Evolutionary conservation across 768 basidiomycete genomes (phyloP).

Genomic region (Amanita rubescens): DNA sequence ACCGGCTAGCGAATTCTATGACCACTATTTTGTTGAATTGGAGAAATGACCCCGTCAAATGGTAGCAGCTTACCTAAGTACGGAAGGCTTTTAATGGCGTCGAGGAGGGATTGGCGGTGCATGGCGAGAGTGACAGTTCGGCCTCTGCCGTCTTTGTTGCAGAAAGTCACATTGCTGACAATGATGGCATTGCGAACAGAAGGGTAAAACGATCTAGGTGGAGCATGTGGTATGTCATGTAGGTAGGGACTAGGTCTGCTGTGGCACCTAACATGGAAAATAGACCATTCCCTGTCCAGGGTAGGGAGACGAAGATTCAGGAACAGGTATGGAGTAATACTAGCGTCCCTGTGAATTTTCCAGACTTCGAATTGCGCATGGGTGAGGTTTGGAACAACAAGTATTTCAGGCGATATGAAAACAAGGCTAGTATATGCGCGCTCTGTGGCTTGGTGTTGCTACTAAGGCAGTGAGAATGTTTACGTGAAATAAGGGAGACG

Average conservation of each 20-base stretch:
- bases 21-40: too few species aligned
- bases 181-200: constrained; percentile 23
- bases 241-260: constrained; percentile 34
- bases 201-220: constrained; percentile 18
- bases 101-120: constrained; percentile 24
- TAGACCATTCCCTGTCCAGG: not conserved
- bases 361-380: constrained; percentile 27
- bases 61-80: too few species aligned
- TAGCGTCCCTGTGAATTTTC: constrained; percentile 19
- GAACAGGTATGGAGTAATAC: constrained; percentile 1
- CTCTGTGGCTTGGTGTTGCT: constrained; percentile 13
- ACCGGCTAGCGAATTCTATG: too few species aligned
- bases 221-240: constrained; percentile 5
- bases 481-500: too few species aligned
- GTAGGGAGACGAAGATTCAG: constrained; percentile 4
- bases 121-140: constrained; percentile 26
- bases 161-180: constrained; percentile 26
- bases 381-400: constrained; percentile 27
- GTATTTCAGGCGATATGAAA: constrained; percentile 25
- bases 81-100: constrained; percentile 5
- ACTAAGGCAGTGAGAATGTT: too few species aligned
- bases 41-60: too few species aligned
- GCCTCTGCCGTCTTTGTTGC: not conserved
- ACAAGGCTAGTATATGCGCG: constrained; percentile 24
- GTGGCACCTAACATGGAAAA: constrained; percentile 18